A percentile compares a stretch with the other conserved stretches of the same genome.
Conservation (phyloP, 2,329 filamentous ascomycete genomes). For the Aspergillus sp. region DNA sequence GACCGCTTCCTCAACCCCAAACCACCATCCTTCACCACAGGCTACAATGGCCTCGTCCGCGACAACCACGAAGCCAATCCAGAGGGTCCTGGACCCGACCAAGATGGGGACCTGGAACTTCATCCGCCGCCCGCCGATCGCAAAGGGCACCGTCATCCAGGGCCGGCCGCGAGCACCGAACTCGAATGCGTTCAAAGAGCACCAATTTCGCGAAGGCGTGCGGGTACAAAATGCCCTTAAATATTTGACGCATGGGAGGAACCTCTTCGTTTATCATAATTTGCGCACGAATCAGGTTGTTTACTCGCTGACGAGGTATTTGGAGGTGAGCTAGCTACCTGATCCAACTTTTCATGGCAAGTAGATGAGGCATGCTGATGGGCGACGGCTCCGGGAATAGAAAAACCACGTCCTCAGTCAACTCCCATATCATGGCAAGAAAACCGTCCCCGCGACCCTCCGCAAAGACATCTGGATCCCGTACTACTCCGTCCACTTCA, state of each 20-base stretch:
- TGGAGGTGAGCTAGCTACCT: slow-evolving; percentile 40
- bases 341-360: not conserved
- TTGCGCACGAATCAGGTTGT: slow-evolving; percentile 55
- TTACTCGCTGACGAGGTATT: slow-evolving; percentile 49
- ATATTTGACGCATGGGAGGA: slow-evolving; percentile 43
- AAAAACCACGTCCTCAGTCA: slow-evolving; percentile 47
- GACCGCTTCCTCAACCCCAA: not conserved
- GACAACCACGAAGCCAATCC: slow-evolving; percentile 16
- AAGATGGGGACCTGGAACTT: slow-evolving; percentile 30
- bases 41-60: slow-evolving; percentile 28
- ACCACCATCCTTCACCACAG: slow-evolving; percentile 2
- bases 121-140: slow-evolving; percentile 26
- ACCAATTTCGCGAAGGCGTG: slow-evolving; percentile 26
- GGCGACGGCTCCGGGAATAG: slow-evolving; percentile 20
- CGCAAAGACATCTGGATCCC: slow-evolving; percentile 56
- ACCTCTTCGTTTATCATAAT: slow-evolving; percentile 56
- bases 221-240: slow-evolving; percentile 39
- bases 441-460: slow-evolving; percentile 48
- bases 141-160: slow-evolving; percentile 30
- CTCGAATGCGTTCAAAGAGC: slow-evolving; percentile 36
- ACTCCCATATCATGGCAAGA: slow-evolving; percentile 55
- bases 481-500: slow-evolving; percentile 50
- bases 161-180: slow-evolving; percentile 28
- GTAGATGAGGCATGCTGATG: not conserved
- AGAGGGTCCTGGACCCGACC: slow-evolving; percentile 32